Evolutionary conservation across 148 eudicot genomes (phyloP).

Genomic region (Vaccinium darrowii): DNA sequence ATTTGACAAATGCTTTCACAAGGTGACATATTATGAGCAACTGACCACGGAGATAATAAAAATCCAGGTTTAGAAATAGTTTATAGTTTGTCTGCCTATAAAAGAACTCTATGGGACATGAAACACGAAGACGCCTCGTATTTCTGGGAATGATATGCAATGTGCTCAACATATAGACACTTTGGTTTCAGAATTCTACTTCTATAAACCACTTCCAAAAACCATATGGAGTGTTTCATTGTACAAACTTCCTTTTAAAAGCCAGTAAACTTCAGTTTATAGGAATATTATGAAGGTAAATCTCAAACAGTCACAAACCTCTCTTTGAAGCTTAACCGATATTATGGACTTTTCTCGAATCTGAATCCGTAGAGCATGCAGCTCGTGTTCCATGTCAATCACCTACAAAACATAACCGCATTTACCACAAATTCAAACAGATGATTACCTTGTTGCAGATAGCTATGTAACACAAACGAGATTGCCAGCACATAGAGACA

Average conservation of each 20-base stretch:
- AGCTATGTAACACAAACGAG: not conserved
- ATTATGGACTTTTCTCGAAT: slow-evolving; percentile 79
- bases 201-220: not conserved
- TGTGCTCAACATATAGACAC: not conserved
- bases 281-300: not conserved
- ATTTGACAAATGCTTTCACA: not conserved
- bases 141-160: not conserved
- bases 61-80: not conserved
- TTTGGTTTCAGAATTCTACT: not conserved
- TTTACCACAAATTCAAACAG: not conserved
- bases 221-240: slow-evolving; percentile 1
- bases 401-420: slow-evolving; percentile 44
- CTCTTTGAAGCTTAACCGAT: slow-evolving; percentile 83
- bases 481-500: not conserved
- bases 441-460: not conserved
- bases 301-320: slow-evolving; percentile 43
- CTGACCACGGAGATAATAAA: not conserved
- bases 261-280: not conserved
- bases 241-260: not conserved
- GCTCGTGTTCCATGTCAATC: slow-evolving; percentile 96
- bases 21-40: not conserved
- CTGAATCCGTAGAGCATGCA: slow-evolving; percentile 77
- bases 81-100: not conserved
- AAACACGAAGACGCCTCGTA: not conserved
- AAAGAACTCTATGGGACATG: not conserved